Conservation (phyloP, 129 eudicot species). For the Gnaphalium uliginosum region DNA sequence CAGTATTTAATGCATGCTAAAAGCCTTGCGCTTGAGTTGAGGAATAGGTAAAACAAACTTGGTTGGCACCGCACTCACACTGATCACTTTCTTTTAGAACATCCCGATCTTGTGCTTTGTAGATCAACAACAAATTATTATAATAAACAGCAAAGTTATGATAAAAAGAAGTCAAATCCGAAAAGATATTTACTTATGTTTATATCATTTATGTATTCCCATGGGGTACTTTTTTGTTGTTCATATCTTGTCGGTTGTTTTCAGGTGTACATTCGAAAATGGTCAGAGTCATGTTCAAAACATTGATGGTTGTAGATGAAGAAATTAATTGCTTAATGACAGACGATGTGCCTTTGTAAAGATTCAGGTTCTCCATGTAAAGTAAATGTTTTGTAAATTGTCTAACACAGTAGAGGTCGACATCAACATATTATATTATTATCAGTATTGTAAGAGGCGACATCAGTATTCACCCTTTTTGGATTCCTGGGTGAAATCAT, state of each 20-base stretch:
- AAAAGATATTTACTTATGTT: neutral
- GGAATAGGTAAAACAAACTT: constrained; percentile 33
- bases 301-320: neutral
- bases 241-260: neutral
- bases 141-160: too few relatives aligned
- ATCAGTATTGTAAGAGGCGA: neutral
- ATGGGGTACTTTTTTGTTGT: neutral
- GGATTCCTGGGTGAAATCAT: neutral
- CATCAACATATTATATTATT: neutral
- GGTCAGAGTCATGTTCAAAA: neutral
- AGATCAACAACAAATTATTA: too few relatives aligned
- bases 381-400: neutral
- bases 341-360: neutral
- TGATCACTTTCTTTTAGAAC: neutral
- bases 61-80: too few relatives aligned
- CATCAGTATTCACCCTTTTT: neutral
- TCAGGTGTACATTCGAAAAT: neutral
- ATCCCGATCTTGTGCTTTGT: neutral
- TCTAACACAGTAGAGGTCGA: constrained; percentile 1
- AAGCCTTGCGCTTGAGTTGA: constrained; percentile 51
- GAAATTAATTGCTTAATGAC: neutral
- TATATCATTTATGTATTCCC: neutral
- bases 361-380: neutral
- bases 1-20: constrained; percentile 51
- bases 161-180: neutral